phyloP scores from a whole-genome alignment of 2,329 filamentous ascomycete species.

The Trichoderma sp. region DNA sequence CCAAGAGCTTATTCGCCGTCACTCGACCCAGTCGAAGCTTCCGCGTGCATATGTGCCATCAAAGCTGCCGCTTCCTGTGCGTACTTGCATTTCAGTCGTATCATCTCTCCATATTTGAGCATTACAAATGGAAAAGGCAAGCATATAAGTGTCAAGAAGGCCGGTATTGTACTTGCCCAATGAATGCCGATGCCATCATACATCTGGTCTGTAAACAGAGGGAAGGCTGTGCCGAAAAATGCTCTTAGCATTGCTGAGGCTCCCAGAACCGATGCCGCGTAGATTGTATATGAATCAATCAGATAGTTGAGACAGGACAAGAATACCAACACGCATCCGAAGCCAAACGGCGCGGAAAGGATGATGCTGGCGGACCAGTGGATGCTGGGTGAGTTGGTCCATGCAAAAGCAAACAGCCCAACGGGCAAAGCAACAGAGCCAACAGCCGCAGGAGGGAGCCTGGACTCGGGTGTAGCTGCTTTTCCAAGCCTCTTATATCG shows the following conservation, averaged over 20 bases:
- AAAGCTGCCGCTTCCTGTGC: neutral
- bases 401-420: neutral
- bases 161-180: slow-evolving; percentile 2
- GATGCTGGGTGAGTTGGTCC: slow-evolving; percentile 3
- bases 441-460: neutral
- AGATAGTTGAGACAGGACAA: neutral
- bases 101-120: neutral
- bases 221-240: slow-evolving; percentile 3
- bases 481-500: neutral
- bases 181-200: neutral
- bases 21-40: neutral
- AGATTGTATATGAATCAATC: slow-evolving; percentile 2
- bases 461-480: neutral
- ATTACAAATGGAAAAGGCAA: slow-evolving; percentile 7
- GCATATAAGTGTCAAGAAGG: neutral
- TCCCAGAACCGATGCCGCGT: neutral
- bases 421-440: neutral
- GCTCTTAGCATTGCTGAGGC: slow-evolving; percentile 11
- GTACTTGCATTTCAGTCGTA: neutral
- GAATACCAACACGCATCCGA: neutral
- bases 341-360: slow-evolving; percentile 4
- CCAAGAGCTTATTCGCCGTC: neutral
- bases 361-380: slow-evolving; percentile 1
- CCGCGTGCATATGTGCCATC: neutral
- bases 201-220: neutral